Evolutionary conservation across 495 filamentous ascomycete species (phyloP), one percentile per base, ranked within the genome.

Genomic region (Glarea lozoyensis): DNA sequence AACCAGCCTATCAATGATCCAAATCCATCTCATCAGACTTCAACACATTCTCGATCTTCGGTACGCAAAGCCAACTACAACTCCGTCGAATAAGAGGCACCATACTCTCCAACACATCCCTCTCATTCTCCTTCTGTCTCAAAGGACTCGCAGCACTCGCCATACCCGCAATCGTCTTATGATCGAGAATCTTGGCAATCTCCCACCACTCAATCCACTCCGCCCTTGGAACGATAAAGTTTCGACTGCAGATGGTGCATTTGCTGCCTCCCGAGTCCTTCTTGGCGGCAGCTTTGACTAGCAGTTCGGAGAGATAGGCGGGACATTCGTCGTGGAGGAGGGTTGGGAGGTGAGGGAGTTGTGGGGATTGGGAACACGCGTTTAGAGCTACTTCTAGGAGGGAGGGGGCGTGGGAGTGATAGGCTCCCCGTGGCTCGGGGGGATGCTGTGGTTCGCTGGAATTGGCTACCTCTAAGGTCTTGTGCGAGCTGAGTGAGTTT

Each of bases 161-260:
- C 15, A 13, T 49, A 15, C 1, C 23, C 9, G 35, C 35, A 5
- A 37, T 9, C 7, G 35, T 20, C 22, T 16, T 34, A 11, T 18
- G 12, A n/a, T 43, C 38, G 20, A 11, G 12, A 12, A 37, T 23
- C 29, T 53, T 52, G 4, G 51, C 50, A 23, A 65, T 50, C 55
- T 76, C 69, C 78, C 79, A 85, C 74, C 80, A 86, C 55, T 88
- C 82, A 37, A 84, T 68, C 84, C 84, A 88, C 49, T 83, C 70
- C 0, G 79, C 66, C 10, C 79, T 59, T 27, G 75, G 67, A 23
- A 82, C 60, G 17, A 81, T 65, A 34, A 74, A 82, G n/a, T 60
- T 58, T 17, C 65, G 60, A 27, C 66, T 53, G 43, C 83, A 88
- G 0, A 78, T 60, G 0, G 79, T 76, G 60, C 83, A 88, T 21